Conservation (phyloP, 2,329 filamentous ascomycete genomes). For the Purpureocillium takamizusanense region DNA sequence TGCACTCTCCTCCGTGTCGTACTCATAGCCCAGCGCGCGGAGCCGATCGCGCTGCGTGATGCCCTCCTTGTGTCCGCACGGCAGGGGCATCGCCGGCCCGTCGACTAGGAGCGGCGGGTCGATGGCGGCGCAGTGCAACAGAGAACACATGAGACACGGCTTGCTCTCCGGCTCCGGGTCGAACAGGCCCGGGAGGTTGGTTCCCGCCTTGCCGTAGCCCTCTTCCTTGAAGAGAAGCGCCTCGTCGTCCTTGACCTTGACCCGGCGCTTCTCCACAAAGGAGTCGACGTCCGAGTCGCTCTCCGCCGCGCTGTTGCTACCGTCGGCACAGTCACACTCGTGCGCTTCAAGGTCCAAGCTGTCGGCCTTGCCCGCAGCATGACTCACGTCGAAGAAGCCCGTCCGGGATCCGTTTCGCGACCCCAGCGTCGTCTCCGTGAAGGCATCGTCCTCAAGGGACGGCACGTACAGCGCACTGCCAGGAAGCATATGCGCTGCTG, state of each 20-base stretch:
- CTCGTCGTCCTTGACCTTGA: constrained; percentile 20
- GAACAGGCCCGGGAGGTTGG: constrained; percentile 22
- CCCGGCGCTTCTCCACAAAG: constrained; percentile 13
- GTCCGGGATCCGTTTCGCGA: neutral
- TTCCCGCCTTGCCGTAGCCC: constrained; percentile 23
- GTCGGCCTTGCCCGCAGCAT: neutral
- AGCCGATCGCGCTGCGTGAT: constrained; percentile 12
- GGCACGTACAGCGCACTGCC: constrained; percentile 1
- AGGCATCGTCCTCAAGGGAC: neutral
- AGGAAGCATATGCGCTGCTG: neutral
- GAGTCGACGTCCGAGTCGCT: constrained; percentile 23
- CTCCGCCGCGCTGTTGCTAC: constrained; percentile 3
- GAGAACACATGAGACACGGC: constrained; percentile 7
- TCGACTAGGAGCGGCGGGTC: constrained; percentile 1
- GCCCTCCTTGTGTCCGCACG: constrained; percentile 3
- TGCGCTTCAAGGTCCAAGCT: neutral
- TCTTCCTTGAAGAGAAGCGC: constrained; percentile 24
- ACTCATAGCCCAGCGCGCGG: constrained; percentile 13
- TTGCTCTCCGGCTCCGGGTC: neutral
- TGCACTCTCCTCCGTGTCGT: constrained; percentile 12
- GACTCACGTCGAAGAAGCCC: neutral
- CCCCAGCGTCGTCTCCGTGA: neutral
- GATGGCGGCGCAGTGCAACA: constrained; percentile 2
- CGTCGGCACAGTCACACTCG: constrained; percentile 5
- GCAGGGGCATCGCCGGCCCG: neutral